Base-by-base conservation (phyloP, 2,329 filamentous ascomycete species). In the Ascochyta clinopodiicola region DNA sequence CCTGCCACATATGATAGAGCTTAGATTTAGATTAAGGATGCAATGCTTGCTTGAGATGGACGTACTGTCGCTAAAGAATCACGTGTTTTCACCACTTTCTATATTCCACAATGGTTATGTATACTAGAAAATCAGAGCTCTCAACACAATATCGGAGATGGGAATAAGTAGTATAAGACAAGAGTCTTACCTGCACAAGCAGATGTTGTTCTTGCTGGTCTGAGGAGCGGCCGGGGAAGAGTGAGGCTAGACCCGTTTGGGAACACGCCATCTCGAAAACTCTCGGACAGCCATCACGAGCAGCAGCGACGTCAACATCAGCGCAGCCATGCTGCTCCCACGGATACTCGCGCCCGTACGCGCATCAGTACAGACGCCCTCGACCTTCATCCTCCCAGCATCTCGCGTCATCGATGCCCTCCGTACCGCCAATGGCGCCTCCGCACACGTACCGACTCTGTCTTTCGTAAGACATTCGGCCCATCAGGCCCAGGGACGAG, bases 401-500 rank as follows among this genome's bases (percentile, higher is more conserved):
- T 63, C 59, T 12, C 71, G 67, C 35, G 67, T 71, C 25, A 63
- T 73, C 63, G 68, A 74, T 38, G 61, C 58, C 45, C 56, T 75
- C 58, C 69, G 70, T 44, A 51, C 56, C 40, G 66, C 69, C 69
- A 74, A 72, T 67, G 68, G 63, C 64, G 49, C 70, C 58, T 46
- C 69, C 38, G 55, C 63, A 48, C 56, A 64, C 44, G 65, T 73
- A 53, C 70, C 75, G 39, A 66, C 70, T 35, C 72, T 81, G 66
- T 63, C 70, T 39, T 80, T 82, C 66, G 74, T 83, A 60, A 80
- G 87, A 72, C 78, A 87, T 71, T 86, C 87, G 61, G 84, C 86
- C 15, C 86, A 89, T 79, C 83, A 85, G 65, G 77, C 85, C 24
- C 85, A 88, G 79, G 86, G 86, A 67, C 81, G 84, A 57, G 86